phyloP scores from a whole-genome alignment of 2,329 filamentous ascomycete genomes.

The Chaetomium sp. region DNA sequence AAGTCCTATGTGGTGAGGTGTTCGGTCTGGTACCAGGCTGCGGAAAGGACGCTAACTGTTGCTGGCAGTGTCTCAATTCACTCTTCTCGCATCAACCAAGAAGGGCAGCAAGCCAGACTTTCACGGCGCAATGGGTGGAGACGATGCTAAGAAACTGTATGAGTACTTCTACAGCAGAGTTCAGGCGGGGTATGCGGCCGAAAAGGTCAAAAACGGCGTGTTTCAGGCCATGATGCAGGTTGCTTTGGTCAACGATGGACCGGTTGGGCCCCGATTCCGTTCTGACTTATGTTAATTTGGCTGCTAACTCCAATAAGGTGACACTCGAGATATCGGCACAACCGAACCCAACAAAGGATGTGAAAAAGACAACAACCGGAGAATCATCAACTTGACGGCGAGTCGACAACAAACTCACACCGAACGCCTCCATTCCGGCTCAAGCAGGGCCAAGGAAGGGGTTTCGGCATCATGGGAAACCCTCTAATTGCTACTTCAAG shows the following conservation, averaged over 20 bases:
- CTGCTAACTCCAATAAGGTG: slow-evolving; percentile 39
- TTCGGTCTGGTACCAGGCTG: neutral
- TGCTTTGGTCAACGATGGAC: slow-evolving; percentile 82
- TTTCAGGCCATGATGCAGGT: slow-evolving; percentile 99
- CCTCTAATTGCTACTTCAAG: neutral
- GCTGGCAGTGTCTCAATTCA: slow-evolving; percentile 87
- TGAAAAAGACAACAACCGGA: slow-evolving; percentile 1
- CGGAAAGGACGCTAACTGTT: slow-evolving; percentile 8
- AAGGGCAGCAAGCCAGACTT: slow-evolving; percentile 97
- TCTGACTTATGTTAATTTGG: neutral
- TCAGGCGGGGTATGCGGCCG: slow-evolving; percentile 67
- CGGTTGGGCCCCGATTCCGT: slow-evolving; percentile 48
- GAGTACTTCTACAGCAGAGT: slow-evolving; percentile 80
- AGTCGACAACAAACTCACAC: neutral
- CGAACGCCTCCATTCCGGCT: neutral
- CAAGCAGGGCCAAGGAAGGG: neutral
- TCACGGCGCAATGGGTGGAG: slow-evolving; percentile 78
- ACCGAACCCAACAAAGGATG: slow-evolving; percentile 22
- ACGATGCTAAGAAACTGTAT: slow-evolving; percentile 80
- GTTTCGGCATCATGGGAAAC: neutral
- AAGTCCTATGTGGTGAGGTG: slow-evolving; percentile 84
- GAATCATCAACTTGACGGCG: neutral
- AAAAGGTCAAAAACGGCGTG: slow-evolving; percentile 88
- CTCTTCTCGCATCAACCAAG: slow-evolving; percentile 86
- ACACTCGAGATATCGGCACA: slow-evolving; percentile 42